Conservation (phyloP, 495 filamentous ascomycete genomes). For the Ascodesmis nigricans region DNA sequence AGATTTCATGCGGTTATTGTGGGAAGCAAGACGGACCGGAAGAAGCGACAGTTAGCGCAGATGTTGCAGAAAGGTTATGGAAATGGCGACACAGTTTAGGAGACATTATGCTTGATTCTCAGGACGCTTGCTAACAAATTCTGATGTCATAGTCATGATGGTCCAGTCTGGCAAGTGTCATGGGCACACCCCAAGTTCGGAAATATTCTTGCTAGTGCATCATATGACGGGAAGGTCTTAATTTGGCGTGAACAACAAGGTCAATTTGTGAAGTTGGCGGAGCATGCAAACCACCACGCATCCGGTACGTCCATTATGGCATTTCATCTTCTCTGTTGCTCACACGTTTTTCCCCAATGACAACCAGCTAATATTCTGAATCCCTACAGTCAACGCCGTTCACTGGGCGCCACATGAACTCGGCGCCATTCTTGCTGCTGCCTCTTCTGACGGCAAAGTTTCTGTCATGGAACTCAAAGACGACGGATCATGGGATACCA, state of each 20-base stretch:
- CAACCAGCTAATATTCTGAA: constrained; percentile 5
- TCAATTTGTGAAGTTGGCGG: constrained; percentile 15
- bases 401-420: constrained; percentile 92
- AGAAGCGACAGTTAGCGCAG: no score
- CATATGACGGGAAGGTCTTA: constrained; percentile 91
- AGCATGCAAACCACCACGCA: constrained; percentile 20
- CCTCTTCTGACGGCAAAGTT: constrained; percentile 79
- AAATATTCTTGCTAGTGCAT: constrained; percentile 82
- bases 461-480: constrained; percentile 90
- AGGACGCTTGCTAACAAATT: neutral
- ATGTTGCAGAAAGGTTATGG: no score
- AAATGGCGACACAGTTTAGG: no score
- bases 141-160: constrained; percentile 69
- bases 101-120: neutral
- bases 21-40: no score
- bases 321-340: neutral
- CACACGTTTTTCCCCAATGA: no score
- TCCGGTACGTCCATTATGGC: constrained; percentile 16
- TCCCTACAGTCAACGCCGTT: constrained; percentile 56
- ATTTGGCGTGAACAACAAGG: constrained; percentile 71
- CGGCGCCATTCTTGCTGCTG: constrained; percentile 84
- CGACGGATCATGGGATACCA: constrained; percentile 59
- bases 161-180: constrained; percentile 87
- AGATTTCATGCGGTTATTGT: no score
- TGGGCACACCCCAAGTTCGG: constrained; percentile 98